Evolutionary conservation across 129 eudicot genomes (phyloP), one percentile per base, ranked within the genome.

Genomic region (Artemisia argyi): DNA sequence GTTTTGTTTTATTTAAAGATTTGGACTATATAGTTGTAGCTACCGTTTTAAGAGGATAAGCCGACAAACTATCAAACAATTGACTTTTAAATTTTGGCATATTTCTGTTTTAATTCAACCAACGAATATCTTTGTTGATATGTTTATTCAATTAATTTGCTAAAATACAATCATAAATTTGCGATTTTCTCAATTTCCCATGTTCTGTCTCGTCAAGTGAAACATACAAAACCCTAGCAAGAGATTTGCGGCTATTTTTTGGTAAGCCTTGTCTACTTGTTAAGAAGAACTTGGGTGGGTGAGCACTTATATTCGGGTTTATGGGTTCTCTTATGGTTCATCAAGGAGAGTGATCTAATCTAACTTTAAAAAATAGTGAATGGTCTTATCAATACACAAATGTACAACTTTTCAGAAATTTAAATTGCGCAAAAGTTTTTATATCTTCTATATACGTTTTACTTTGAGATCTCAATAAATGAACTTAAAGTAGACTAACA

Each of bases 131-230:
- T 46, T 65, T 46, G 48, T 42, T 46, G 12, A 68, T 15, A 52
- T 32, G 26, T 52, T 68, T 51, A 48, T 26, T 14, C 14, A 68
- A 5, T 16, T 28, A 66, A 20, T 48, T 11, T 1, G 4, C n/a
- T 62, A 4, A 66, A 20, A 66, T 22, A 14, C 57, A 48, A 13
- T 9, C 57, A 17, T 14, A 19, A 22, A 67, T 22, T 22, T 49
- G 15, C 26, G 52, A 69, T 69, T 26, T 52, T 52, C 9, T 69
- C 30, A 70, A 70, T 51, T 20, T 70, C 65, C 75, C 75, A 54
- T 70, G 66, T 61, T 61, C 47, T 55, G 75, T 55, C 75, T 56
- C 54, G 10, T 56, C 10, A 39, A 39, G 3, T 56, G 65, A 56
- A 71, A 56, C 68, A 64, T 35, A 12, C 47, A 13, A 39, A 61